These are phyloP conservation scores for Aspergillus fischeri DNA, from an alignment of 2,329 filamentous ascomycete species.

Conservation along the genomic window DNA sequence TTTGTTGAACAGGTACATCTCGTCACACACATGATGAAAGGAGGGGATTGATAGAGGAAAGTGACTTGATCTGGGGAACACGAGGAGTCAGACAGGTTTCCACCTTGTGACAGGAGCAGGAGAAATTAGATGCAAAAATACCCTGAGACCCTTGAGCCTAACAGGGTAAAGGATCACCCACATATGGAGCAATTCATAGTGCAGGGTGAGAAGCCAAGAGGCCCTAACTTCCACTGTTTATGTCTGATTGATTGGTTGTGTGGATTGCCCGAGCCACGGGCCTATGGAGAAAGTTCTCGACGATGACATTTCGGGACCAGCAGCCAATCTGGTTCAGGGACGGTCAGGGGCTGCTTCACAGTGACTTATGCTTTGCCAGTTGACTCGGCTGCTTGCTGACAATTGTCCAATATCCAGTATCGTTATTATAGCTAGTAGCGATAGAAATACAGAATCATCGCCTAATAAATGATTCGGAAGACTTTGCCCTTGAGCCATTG, in stretches of 20 bases:
- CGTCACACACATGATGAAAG: constrained; percentile 6
- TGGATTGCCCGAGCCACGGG: neutral
- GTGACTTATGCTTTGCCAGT: neutral
- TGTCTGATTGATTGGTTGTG: neutral
- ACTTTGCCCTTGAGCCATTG: neutral
- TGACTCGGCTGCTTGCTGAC: neutral
- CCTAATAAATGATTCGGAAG: neutral
- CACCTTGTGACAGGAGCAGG: neutral
- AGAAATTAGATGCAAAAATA: neutral
- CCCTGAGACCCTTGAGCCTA: neutral
- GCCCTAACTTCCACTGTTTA: neutral
- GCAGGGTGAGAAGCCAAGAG: neutral
- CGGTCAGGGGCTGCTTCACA: neutral
- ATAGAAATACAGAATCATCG: neutral
- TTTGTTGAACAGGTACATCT: constrained; percentile 13
- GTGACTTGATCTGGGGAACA: neutral
- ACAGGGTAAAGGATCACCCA: neutral
- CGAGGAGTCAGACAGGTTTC: neutral
- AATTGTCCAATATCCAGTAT: neutral
- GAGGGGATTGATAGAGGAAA: neutral
- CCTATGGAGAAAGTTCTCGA: too few species aligned
- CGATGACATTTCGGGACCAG: too few species aligned
- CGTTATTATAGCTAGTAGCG: neutral
- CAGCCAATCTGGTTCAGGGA: neutral
- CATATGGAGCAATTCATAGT: neutral